These are phyloP conservation scores for Durotheca rogersii DNA, from an alignment of 495 filamentous ascomycete genomes.

Conservation along the genomic window DNA sequence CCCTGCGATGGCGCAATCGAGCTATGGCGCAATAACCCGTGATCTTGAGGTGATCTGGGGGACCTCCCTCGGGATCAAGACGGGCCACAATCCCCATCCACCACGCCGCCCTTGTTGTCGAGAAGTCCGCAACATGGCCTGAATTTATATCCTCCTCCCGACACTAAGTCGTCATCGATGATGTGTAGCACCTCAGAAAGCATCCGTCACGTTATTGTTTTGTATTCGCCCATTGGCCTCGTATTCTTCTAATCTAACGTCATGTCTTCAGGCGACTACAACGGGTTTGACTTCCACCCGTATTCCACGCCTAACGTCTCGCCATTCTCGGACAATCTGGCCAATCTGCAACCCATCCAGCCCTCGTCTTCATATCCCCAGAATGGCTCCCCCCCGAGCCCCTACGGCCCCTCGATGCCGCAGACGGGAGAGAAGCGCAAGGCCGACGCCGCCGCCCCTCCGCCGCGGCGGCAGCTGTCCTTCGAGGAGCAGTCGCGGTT, in stretches of 20 bases:
- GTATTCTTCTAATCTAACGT: slow-evolving; percentile 35
- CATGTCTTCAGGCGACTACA: slow-evolving; percentile 55
- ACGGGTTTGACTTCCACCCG: slow-evolving; percentile 49
- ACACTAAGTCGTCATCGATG: slow-evolving; percentile 33
- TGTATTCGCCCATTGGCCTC: slow-evolving; percentile 26
- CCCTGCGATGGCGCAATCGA: slow-evolving; percentile 38
- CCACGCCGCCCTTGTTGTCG: slow-evolving; percentile 20
- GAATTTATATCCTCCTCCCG: slow-evolving; percentile 21
- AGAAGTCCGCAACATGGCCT: slow-evolving; percentile 30
- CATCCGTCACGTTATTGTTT: slow-evolving; percentile 18
- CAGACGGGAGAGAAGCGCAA: slow-evolving; percentile 55
- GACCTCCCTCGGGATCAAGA: slow-evolving; percentile 23
- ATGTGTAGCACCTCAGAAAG: slow-evolving; percentile 32
- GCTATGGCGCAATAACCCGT: slow-evolving; percentile 41
- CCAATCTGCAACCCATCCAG: slow-evolving; percentile 51
- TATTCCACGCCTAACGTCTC: slow-evolving; percentile 51
- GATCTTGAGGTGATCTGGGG: slow-evolving; percentile 39
- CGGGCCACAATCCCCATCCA: slow-evolving; percentile 24
- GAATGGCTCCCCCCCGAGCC: slow-evolving; percentile 42
- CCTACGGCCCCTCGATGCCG: slow-evolving; percentile 43
- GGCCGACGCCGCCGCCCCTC: slow-evolving; percentile 38
- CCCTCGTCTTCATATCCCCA: slow-evolving; percentile 41
- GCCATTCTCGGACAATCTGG: slow-evolving; percentile 44
- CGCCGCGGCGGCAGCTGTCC: slow-evolving; percentile 42
- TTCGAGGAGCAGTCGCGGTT: slow-evolving; percentile 70